Percentiles rank a stretch among this genome's conserved stretches.
These are phyloP conservation scores for Bruguiera hainesii DNA, from an alignment of 441 rosid species.

Conservation along the genomic window DNA sequence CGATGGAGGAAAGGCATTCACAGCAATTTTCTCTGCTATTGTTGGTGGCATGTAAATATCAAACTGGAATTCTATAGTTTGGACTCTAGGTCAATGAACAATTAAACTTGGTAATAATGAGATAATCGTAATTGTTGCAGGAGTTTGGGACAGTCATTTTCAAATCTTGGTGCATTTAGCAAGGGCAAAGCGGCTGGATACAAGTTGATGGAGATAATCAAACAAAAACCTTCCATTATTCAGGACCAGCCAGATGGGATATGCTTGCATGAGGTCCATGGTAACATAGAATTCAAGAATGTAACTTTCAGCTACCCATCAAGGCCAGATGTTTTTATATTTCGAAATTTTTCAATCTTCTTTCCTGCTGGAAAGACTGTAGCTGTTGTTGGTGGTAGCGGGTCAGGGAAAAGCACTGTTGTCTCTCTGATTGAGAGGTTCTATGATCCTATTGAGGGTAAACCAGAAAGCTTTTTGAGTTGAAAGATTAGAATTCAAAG, in stretches of 20 bases:
- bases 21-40: neutral
- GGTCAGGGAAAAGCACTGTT: constrained; percentile 99
- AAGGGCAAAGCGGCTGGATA: constrained; percentile 96
- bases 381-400: constrained; percentile 97
- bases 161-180: constrained; percentile 95
- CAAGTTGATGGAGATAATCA: constrained; percentile 91
- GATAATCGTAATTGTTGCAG: constrained; percentile 37
- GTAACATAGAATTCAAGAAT: constrained; percentile 83
- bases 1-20: constrained; percentile 5
- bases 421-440: constrained; percentile 91
- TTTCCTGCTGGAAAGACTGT: constrained; percentile 92
- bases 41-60: constrained; percentile 6
- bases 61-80: neutral
- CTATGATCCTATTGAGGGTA: constrained; percentile 91
- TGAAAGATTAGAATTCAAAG: constrained; percentile 2
- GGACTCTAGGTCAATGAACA: neutral
- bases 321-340: constrained; percentile 84
- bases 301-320: constrained; percentile 95
- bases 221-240: constrained; percentile 74
- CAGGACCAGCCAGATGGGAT: constrained; percentile 68
- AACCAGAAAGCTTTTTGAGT: neutral
- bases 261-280: constrained; percentile 66
- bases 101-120: constrained; percentile 7
- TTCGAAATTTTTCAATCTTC: constrained; percentile 77
- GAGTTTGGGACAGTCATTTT: constrained; percentile 98